Conservation (phyloP, 1,284 basidiomycete species). For the Fistulina hepatica region DNA sequence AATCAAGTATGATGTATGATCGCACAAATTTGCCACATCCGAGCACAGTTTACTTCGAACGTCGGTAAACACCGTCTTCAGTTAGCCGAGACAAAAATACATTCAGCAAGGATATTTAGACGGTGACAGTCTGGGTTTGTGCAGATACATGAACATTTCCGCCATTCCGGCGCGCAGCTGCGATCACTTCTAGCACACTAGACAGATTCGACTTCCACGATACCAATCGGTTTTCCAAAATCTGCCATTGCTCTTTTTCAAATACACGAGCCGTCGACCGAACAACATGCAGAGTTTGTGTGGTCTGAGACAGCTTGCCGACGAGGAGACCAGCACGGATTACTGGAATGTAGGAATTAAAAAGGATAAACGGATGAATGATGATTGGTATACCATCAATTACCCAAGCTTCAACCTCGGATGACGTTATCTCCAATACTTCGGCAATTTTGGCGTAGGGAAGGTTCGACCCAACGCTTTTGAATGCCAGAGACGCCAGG, state of each 20-base stretch:
- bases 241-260: slow-evolving; percentile 72
- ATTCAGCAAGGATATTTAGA: background rate
- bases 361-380: slow-evolving; percentile 1
- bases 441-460: slow-evolving; percentile 66
- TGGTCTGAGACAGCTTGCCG: slow-evolving; percentile 80
- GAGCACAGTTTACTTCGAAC: too few relatives aligned
- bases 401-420: slow-evolving; percentile 82
- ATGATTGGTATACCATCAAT: slow-evolving; percentile 63
- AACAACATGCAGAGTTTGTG: slow-evolving; percentile 65
- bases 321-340: slow-evolving; percentile 76
- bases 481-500: slow-evolving; percentile 69
- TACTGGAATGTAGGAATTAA: slow-evolving; percentile 34
- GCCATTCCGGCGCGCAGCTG: slow-evolving; percentile 42
- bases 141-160: slow-evolving; percentile 22
- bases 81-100: background rate
- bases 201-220: slow-evolving; percentile 73
- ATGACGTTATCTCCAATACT: slow-evolving; percentile 53
- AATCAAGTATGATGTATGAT: too few relatives aligned
- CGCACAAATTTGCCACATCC: too few relatives aligned
- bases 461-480: slow-evolving; percentile 67
- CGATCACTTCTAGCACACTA: slow-evolving; percentile 59
- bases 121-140: too few relatives aligned
- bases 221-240: slow-evolving; percentile 66
- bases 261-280: slow-evolving; percentile 74
- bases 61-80: too few relatives aligned